Evolutionary conservation across 2,329 filamentous ascomycete genomes (phyloP).

Genomic region (Fusarium chlamydosporum): DNA sequence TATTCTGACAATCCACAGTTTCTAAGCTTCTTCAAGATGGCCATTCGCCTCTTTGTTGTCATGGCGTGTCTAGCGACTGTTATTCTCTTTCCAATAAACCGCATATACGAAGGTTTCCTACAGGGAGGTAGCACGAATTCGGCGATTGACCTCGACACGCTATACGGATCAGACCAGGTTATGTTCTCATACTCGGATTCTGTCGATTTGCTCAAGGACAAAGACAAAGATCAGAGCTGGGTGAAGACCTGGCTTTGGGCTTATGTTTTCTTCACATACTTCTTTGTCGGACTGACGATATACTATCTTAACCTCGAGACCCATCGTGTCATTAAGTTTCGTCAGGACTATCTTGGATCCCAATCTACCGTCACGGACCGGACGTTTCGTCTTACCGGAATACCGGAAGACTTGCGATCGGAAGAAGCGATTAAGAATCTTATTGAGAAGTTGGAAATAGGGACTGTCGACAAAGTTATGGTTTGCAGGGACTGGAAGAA

Average conservation of each 20-base stretch:
- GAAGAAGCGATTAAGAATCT: conserved; percentile 88
- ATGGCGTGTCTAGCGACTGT: conserved; percentile 85
- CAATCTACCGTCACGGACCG: conserved; percentile 97
- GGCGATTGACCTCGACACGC: neutral
- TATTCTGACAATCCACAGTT: conserved; percentile 66
- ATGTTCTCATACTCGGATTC: conserved; percentile 33
- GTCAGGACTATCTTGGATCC: conserved; percentile 92
- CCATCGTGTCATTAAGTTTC: conserved; percentile 83
- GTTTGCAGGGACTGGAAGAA: conserved; percentile 89
- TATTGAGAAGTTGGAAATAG: conserved; percentile 89
- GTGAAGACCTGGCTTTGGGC: conserved; percentile 81
- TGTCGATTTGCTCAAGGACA: conserved; percentile 48
- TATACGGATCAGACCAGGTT: conserved; percentile 30
- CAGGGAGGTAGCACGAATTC: neutral
- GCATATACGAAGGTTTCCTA: conserved; percentile 62
- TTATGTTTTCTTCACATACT: conserved; percentile 93
- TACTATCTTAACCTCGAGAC: conserved; percentile 89
- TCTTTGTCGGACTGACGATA: conserved; percentile 86
- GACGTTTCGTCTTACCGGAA: conserved; percentile 91
- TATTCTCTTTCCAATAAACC: conserved; percentile 89
- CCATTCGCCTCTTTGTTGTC: conserved; percentile 83
- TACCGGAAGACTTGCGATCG: conserved; percentile 82
- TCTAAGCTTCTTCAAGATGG: conserved; percentile 95
- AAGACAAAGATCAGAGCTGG: conserved; percentile 54
- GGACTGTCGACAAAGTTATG: conserved; percentile 88